A percentile compares a stretch with the other conserved stretches of the same genome.
Conservation (phyloP, 768 basidiomycete species). For the Panus rudis region DNA sequence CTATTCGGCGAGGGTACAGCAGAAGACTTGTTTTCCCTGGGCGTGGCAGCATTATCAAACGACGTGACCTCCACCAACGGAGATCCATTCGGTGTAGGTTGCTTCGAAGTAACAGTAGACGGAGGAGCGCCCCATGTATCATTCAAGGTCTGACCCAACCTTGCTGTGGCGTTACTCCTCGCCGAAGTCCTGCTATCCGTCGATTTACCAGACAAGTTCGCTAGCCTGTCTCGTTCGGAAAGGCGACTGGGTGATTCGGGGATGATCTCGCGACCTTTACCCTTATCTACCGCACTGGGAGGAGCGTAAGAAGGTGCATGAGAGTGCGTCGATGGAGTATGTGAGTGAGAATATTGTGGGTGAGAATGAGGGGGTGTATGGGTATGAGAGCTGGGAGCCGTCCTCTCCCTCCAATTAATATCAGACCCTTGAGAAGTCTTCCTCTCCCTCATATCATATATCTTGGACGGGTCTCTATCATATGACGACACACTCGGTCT, state of each 20-base stretch:
- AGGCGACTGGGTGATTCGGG: conserved; percentile 17
- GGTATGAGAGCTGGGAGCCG: too few species aligned
- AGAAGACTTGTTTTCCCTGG: conserved; percentile 3
- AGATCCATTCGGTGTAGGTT: conserved; percentile 6
- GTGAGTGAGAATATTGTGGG: conserved; percentile 2
- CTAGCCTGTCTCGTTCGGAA: conserved; percentile 25
- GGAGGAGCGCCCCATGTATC: conserved; percentile 39
- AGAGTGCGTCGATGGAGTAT: conserved; percentile 8
- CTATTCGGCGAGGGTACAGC: neutral
- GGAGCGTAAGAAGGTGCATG: conserved; percentile 12
- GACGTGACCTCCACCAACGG: neutral
- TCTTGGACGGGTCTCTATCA: too few species aligned
- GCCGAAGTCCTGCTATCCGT: conserved; percentile 32
- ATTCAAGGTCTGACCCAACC: conserved; percentile 35
- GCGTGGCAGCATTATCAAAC: conserved; percentile 3
- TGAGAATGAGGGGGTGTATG: conserved; percentile 1
- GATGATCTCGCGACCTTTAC: conserved; percentile 22
- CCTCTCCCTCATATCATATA: too few species aligned
- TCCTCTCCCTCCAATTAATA: too few species aligned
- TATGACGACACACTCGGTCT: too few species aligned
- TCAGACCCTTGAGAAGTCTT: too few species aligned
- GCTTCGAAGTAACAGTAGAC: conserved; percentile 7
- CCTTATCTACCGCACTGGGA: conserved; percentile 15
- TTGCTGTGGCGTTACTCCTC: conserved; percentile 10
- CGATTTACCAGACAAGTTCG: conserved; percentile 24